These are phyloP conservation scores for Ophiostoma triangulosporum DNA, from an alignment of 2,329 filamentous ascomycete species.

Conservation along the genomic window DNA sequence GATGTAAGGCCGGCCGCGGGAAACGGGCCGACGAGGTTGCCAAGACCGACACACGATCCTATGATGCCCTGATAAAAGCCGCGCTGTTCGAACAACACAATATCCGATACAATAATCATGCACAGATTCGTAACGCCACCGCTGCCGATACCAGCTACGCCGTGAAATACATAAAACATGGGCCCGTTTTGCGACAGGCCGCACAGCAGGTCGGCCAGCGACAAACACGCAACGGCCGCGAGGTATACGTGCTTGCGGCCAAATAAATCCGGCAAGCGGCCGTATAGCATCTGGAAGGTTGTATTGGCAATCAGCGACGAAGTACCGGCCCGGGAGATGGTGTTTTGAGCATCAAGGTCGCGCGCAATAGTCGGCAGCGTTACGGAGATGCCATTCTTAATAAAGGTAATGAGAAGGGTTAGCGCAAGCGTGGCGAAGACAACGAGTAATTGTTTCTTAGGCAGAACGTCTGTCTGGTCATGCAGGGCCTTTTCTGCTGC, in stretches of 20 bases:
- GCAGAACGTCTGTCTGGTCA: conserved; percentile 41
- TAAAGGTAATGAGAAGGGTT: conserved; percentile 39
- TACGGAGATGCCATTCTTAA: conserved; percentile 40
- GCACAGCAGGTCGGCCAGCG: conserved; percentile 44
- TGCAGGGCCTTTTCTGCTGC: conserved; percentile 10
- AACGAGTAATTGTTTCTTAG: conserved; percentile 32
- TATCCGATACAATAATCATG: conserved; percentile 49
- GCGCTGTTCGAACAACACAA: conserved; percentile 43
- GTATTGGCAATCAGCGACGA: conserved; percentile 43
- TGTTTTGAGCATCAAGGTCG: conserved; percentile 31
- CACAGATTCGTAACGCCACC: conserved; percentile 45
- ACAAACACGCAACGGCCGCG: conserved; percentile 36
- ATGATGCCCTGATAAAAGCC: conserved; percentile 39
- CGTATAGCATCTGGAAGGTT: conserved; percentile 51
- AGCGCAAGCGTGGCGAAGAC: conserved; percentile 39
- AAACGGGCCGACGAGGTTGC: conserved; percentile 30
- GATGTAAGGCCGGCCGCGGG: conserved; percentile 27
- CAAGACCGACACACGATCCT: conserved; percentile 26
- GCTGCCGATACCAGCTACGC: conserved; percentile 45
- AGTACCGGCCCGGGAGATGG: conserved; percentile 43
- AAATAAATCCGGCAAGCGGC: conserved; percentile 46
- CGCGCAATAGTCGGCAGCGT: conserved; percentile 33
- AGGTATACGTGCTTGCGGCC: conserved; percentile 46
- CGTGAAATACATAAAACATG: conserved; percentile 49
- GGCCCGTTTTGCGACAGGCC: conserved; percentile 39